A percentile compares a stretch with the other conserved stretches of the same genome.
Evolutionary conservation across 2,329 filamentous ascomycete species (phyloP).

Genomic region (Teratosphaeria epicoccoides): DNA sequence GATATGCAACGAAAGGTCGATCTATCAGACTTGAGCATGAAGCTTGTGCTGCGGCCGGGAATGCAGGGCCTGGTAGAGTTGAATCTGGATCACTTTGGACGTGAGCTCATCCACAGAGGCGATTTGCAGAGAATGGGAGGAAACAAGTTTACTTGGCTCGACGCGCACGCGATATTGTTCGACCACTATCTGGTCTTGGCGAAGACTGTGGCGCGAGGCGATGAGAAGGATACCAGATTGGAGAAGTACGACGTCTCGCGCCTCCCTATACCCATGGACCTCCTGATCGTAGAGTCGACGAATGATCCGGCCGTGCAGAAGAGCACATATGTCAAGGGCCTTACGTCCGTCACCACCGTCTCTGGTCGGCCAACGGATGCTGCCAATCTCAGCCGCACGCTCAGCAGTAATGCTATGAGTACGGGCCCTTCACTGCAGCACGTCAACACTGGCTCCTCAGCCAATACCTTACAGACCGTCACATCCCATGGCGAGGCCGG

Average conservation of each 20-base stretch:
- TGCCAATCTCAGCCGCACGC: slow-evolving; percentile 40
- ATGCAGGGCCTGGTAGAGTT: slow-evolving; percentile 75
- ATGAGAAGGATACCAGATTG: slow-evolving; percentile 63
- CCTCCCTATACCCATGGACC: slow-evolving; percentile 90
- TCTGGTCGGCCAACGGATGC: slow-evolving; percentile 33
- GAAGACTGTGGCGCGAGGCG: slow-evolving; percentile 58
- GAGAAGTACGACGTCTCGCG: slow-evolving; percentile 86
- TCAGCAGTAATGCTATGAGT: slow-evolving; percentile 26
- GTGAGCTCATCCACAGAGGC: slow-evolving; percentile 78
- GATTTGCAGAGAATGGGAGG: slow-evolving; percentile 82
- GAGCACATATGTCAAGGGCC: slow-evolving; percentile 56
- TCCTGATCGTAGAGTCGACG: slow-evolving; percentile 82
- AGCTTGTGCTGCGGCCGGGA: slow-evolving; percentile 73
- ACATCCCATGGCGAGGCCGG: slow-evolving; percentile 39
- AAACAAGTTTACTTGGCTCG: slow-evolving; percentile 84
- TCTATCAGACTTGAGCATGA: slow-evolving; percentile 71
- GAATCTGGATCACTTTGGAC: slow-evolving; percentile 86
- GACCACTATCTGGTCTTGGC: slow-evolving; percentile 93
- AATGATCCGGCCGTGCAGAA: slow-evolving; percentile 87
- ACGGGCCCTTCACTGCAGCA: slow-evolving; percentile 51
- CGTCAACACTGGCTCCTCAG: slow-evolving; percentile 54
- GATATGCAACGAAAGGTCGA: slow-evolving; percentile 88
- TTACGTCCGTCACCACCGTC: slow-evolving; percentile 55
- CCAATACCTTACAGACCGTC: slow-evolving; percentile 35
- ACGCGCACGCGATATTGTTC: slow-evolving; percentile 86